phyloP scores from a whole-genome alignment of 768 basidiomycete genomes.

The Serendipita sp. region DNA sequence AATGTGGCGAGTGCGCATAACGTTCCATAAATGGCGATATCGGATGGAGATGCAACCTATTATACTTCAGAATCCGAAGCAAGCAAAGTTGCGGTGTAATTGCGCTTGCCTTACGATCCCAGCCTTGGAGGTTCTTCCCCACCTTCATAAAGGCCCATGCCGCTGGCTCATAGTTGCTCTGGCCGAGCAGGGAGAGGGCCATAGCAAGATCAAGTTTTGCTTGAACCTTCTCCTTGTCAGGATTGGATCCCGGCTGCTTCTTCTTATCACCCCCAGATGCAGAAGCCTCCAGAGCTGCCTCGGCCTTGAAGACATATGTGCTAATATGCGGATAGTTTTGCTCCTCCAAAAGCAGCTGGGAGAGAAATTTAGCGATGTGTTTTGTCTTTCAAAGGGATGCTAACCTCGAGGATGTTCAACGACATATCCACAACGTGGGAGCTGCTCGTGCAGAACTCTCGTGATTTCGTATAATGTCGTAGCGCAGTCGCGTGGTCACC shows the following conservation, averaged over 20 bases:
- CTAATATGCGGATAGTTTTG: conserved; percentile 72
- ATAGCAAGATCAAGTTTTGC: conserved; percentile 70
- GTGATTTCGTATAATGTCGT: conserved; percentile 76
- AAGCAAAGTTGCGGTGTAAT: not conserved
- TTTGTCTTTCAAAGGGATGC: not conserved
- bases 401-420: conserved; percentile 1
- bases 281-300: conserved; percentile 63
- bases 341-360: conserved; percentile 70
- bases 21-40: conserved; percentile 77
- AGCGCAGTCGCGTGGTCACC: conserved; percentile 61
- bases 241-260: conserved; percentile 20
- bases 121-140: conserved; percentile 59
- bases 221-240: conserved; percentile 52
- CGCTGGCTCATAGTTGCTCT: conserved; percentile 64
- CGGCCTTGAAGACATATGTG: conserved; percentile 95
- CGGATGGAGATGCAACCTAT: conserved; percentile 61
- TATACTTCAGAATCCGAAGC: not conserved
- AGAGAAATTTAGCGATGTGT: conserved; percentile 10
- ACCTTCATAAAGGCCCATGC: conserved; percentile 57
- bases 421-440: conserved; percentile 93
- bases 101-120: conserved; percentile 47
- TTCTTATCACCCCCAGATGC: conserved; percentile 20
- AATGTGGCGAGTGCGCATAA: conserved; percentile 72
- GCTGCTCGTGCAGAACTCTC: conserved; percentile 83
- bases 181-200: conserved; percentile 59